These are phyloP conservation scores for Eutrema yunnanense DNA, from an alignment of 345 rosid genomes.

Conservation along the genomic window DNA sequence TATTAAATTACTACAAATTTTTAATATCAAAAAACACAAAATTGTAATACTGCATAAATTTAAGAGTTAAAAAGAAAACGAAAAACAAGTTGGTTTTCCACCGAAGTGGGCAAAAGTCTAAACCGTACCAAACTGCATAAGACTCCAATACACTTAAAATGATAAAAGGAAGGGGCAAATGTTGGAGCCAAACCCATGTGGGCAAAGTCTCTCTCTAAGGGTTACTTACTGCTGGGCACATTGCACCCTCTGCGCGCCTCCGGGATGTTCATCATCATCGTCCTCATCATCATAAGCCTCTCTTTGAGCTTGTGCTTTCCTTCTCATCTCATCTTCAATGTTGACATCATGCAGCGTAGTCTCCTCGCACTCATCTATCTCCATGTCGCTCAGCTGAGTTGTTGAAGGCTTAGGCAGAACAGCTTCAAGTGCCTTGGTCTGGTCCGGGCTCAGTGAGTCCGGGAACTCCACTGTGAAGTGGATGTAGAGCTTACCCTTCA, in stretches of 20 bases:
- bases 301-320: slow-evolving; percentile 54
- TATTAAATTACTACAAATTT: slow-evolving; percentile 5
- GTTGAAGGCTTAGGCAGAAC: slow-evolving; percentile 41
- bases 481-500: slow-evolving; percentile 70
- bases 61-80: background rate
- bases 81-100: background rate
- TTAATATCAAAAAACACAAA: background rate
- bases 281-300: slow-evolving; percentile 61
- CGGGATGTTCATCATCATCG: slow-evolving; percentile 36
- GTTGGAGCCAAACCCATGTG: slow-evolving; percentile 23
- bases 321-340: slow-evolving; percentile 57
- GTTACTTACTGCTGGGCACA: slow-evolving; percentile 66
- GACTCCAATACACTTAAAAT: slow-evolving; percentile 16
- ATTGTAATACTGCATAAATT: slow-evolving; percentile 7
- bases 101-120: slow-evolving; percentile 8
- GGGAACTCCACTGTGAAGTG: slow-evolving; percentile 66
- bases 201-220: slow-evolving; percentile 2
- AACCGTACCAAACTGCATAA: slow-evolving; percentile 16
- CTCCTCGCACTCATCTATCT: slow-evolving; percentile 76
- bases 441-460: slow-evolving; percentile 43
- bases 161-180: background rate
- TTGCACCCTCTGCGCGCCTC: slow-evolving; percentile 60
- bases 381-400: slow-evolving; percentile 51
- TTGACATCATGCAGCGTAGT: slow-evolving; percentile 65
- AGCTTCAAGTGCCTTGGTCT: slow-evolving; percentile 45